Percentiles rank a stretch among this genome's conserved stretches.
Conservation (phyloP, 2,329 filamentous ascomycete species). For the Fusarium sp. region DNA sequence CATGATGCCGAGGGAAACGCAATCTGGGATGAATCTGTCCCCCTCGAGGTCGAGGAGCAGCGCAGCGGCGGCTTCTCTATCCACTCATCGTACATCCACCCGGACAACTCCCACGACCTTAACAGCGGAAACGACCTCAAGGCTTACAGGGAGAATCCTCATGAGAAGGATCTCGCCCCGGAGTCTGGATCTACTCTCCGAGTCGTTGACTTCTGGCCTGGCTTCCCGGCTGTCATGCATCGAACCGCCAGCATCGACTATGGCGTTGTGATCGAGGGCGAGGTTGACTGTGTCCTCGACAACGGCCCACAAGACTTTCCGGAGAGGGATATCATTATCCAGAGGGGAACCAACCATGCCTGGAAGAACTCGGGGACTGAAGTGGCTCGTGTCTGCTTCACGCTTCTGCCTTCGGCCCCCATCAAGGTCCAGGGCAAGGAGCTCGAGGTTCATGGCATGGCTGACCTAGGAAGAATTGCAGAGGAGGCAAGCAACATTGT, state of each 20-base stretch:
- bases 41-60: slow-evolving; percentile 21
- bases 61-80: slow-evolving; percentile 35
- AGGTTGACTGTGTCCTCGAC: slow-evolving; percentile 39
- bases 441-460: slow-evolving; percentile 37
- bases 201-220: slow-evolving; percentile 40
- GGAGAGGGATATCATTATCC: slow-evolving; percentile 37
- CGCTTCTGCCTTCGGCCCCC: slow-evolving; percentile 32
- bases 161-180: slow-evolving; percentile 33
- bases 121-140: slow-evolving; percentile 30
- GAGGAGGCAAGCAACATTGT: slow-evolving; percentile 18
- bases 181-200: slow-evolving; percentile 31
- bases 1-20: slow-evolving; percentile 34
- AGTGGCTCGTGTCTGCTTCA: slow-evolving; percentile 38
- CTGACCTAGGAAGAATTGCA: slow-evolving; percentile 37
- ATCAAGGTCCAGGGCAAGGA: slow-evolving; percentile 35
- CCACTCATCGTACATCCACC: slow-evolving; percentile 36
- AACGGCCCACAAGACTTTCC: slow-evolving; percentile 28
- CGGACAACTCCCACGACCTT: slow-evolving; percentile 21
- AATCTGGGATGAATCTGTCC: slow-evolving; percentile 33
- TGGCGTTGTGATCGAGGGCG: slow-evolving; percentile 37
- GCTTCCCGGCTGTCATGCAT: slow-evolving; percentile 36
- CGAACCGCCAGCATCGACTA: slow-evolving; percentile 41
- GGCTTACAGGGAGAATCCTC: slow-evolving; percentile 31
- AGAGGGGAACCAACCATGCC: slow-evolving; percentile 41
- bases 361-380: slow-evolving; percentile 39